Percentiles rank a stretch among this genome's conserved stretches.
phyloP scores from a whole-genome alignment of 768 basidiomycete species.

The Tylopilus balloui region DNA sequence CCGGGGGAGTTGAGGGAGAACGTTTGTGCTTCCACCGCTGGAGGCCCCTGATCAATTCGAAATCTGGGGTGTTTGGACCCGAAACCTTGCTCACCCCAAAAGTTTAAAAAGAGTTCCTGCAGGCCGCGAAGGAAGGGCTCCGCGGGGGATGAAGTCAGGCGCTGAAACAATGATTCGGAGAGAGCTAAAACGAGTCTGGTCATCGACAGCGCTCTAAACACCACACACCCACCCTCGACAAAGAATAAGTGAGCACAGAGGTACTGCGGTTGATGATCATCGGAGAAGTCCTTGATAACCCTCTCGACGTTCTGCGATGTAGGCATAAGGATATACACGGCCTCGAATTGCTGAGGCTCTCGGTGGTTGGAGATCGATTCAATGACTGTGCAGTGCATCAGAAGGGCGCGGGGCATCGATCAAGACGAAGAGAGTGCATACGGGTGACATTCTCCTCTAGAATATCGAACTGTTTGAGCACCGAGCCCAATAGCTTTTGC shows the following conservation, averaged over 20 bases:
- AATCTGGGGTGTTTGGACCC: background rate
- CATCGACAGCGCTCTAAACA: background rate
- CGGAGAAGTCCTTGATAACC: slow-evolving; percentile 78
- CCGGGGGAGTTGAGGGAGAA: slow-evolving; percentile 78
- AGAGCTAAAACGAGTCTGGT: slow-evolving; percentile 48
- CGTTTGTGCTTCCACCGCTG: slow-evolving; percentile 81
- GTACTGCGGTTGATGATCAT: slow-evolving; percentile 62
- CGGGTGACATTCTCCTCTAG: slow-evolving; percentile 94
- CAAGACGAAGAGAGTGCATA: slow-evolving; percentile 39
- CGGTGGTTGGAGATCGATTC: slow-evolving; percentile 84
- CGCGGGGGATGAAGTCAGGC: slow-evolving; percentile 69
- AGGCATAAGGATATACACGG: slow-evolving; percentile 91
- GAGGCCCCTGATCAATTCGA: slow-evolving; percentile 9
- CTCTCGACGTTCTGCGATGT: slow-evolving; percentile 92
- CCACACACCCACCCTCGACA: slow-evolving; percentile 63
- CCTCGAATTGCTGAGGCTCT: slow-evolving; percentile 84
- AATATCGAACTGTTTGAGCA: slow-evolving; percentile 91
- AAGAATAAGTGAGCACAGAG: slow-evolving; percentile 89
- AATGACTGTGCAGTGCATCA: slow-evolving; percentile 56
- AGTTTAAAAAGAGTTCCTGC: slow-evolving; percentile 88
- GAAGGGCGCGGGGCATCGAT: background rate
- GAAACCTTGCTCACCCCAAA: slow-evolving; percentile 67
- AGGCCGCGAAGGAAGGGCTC: slow-evolving; percentile 71
- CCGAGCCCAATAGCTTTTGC: slow-evolving; percentile 74
- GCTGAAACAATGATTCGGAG: slow-evolving; percentile 71